A percentile compares a stretch with the other conserved stretches of the same genome.
These are phyloP conservation scores for Hypoxylon sp. DNA, from an alignment of 2,329 filamentous ascomycete species.

Conservation along the genomic window DNA sequence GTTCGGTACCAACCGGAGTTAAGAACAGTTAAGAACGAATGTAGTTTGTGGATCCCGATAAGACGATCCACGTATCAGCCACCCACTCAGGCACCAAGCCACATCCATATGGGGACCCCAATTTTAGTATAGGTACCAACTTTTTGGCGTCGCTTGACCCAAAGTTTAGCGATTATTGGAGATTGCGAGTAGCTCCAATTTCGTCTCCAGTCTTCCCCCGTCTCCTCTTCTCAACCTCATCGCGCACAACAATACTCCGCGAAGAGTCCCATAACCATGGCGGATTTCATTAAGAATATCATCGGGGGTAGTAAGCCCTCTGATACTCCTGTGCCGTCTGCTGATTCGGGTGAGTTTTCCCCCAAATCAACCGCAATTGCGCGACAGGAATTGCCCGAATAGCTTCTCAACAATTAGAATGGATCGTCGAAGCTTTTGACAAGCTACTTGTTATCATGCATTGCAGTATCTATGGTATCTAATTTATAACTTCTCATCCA, in stretches of 20 bases:
- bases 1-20: background rate
- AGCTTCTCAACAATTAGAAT: background rate
- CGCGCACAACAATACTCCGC: conserved; percentile 42
- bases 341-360: conserved; percentile 73
- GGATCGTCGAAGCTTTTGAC: background rate
- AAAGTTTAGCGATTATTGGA: conserved; percentile 30
- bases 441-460: background rate
- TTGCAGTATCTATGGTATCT: conserved; percentile 8
- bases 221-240: conserved; percentile 39
- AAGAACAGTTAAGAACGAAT: background rate
- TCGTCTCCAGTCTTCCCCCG: conserved; percentile 9
- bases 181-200: conserved; percentile 36
- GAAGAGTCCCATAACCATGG: conserved; percentile 61
- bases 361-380: conserved; percentile 29
- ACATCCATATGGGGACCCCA: conserved; percentile 21
- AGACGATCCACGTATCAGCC: background rate
- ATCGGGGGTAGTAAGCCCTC: conserved; percentile 77
- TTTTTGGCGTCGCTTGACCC: background rate
- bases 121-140: conserved; percentile 11
- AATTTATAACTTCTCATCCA: conserved; percentile 56
- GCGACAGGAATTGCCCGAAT: conserved; percentile 29
- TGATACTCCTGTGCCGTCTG: conserved; percentile 64
- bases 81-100: conserved; percentile 1
- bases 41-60: background rate
- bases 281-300: conserved; percentile 75